phyloP scores from a whole-genome alignment of 2,329 filamentous ascomycete species.

The Ophiostoma sp. region DNA sequence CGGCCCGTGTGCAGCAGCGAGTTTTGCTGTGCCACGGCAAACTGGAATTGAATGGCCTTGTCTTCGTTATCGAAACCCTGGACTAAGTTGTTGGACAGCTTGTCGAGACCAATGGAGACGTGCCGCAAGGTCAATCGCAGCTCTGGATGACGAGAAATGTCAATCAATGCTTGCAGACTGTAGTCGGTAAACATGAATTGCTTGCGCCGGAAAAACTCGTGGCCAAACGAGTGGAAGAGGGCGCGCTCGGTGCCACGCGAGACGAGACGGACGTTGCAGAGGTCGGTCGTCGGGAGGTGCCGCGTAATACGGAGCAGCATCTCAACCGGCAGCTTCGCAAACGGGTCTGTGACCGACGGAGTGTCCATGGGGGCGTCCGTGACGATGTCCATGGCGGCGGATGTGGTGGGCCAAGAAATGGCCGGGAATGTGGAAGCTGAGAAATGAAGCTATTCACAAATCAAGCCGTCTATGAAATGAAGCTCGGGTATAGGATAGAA shows the following conservation, averaged over 20 bases:
- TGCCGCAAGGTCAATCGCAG: constrained; percentile 44
- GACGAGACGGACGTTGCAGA: constrained; percentile 54
- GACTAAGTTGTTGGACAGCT: constrained; percentile 21
- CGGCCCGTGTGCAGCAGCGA: constrained; percentile 46
- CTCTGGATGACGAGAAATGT: constrained; percentile 50
- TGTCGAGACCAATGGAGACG: constrained; percentile 52
- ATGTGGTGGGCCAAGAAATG: not conserved
- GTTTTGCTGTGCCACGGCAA: constrained; percentile 32
- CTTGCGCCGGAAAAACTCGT: constrained; percentile 65
- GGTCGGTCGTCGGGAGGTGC: constrained; percentile 55
- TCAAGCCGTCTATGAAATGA: not conserved
- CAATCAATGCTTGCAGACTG: constrained; percentile 56
- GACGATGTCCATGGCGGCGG: not conserved
- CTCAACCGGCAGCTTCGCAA: constrained; percentile 54
- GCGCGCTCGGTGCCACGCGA: constrained; percentile 56
- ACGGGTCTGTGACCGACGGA: not conserved
- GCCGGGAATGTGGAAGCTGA: not conserved
- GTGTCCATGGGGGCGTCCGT: not conserved
- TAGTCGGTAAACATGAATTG: constrained; percentile 64
- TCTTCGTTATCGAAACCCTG: not conserved
- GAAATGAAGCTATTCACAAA: constrained; percentile 10
- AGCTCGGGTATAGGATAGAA: not conserved
- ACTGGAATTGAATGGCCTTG: not conserved
- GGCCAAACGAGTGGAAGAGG: constrained; percentile 57
- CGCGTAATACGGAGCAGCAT: constrained; percentile 57